Evolutionary conservation across 2,329 filamentous ascomycete species (phyloP).

Genomic region (Pezicula carpinea): DNA sequence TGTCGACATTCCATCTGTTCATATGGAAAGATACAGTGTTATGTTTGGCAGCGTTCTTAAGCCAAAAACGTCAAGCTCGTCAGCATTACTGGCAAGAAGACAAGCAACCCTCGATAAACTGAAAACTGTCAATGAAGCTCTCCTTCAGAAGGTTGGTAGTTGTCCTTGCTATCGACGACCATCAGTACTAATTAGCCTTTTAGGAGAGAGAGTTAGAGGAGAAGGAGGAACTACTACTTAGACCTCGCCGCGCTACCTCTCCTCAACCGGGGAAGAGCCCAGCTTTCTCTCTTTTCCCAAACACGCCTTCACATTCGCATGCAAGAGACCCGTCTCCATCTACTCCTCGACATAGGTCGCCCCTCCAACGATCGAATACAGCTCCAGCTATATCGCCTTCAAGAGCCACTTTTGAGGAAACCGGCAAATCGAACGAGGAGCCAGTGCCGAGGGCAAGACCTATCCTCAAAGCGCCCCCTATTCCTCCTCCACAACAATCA

Average conservation of each 20-base stretch:
- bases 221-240: slow-evolving; percentile 13
- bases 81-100: slow-evolving; percentile 46
- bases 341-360: slow-evolving; percentile 1
- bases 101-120: slow-evolving; percentile 56
- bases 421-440: slow-evolving; percentile 13
- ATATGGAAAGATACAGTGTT: slow-evolving; percentile 86
- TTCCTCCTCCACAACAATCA: background rate
- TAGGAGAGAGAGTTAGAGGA: slow-evolving; percentile 8
- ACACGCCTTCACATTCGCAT: slow-evolving; percentile 16
- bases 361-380: slow-evolving; percentile 46
- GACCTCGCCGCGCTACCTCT: slow-evolving; percentile 43
- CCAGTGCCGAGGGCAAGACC: slow-evolving; percentile 12
- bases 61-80: slow-evolving; percentile 17
- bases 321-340: slow-evolving; percentile 10
- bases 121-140: slow-evolving; percentile 45
- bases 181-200: slow-evolving; percentile 25
- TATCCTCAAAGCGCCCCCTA: slow-evolving; percentile 9
- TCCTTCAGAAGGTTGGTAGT: slow-evolving; percentile 30
- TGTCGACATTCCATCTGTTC: slow-evolving; percentile 74
- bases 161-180: background rate
- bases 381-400: slow-evolving; percentile 47
- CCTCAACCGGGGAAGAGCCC: slow-evolving; percentile 43
- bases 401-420: slow-evolving; percentile 24
- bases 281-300: slow-evolving; percentile 35
- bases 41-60: slow-evolving; percentile 82